Evolutionary conservation across 148 eudicot species (phyloP).

Genomic region (Amaranthus hypochondriacus): DNA sequence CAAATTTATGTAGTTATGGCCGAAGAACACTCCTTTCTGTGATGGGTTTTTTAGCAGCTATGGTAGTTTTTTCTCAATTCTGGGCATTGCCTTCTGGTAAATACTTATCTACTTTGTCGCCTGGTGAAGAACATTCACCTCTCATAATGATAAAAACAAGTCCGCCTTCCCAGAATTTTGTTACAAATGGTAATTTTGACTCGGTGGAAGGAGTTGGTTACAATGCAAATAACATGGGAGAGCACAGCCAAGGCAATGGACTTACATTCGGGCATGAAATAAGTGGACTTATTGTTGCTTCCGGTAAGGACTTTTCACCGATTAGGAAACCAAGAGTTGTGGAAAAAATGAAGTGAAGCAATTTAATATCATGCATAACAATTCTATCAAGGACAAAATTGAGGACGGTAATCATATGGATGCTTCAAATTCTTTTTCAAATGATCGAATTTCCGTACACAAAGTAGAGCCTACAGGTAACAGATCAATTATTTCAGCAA

Average conservation of each 20-base stretch:
- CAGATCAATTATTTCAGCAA: not conserved
- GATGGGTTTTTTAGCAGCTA: conserved; percentile 26
- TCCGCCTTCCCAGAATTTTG: not conserved
- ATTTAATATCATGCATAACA: not conserved
- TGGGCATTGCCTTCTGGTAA: conserved; percentile 26
- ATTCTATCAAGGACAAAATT: not conserved
- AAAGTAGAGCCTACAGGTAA: not conserved
- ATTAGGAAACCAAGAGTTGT: conserved; percentile 10
- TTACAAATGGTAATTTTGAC: conserved; percentile 2
- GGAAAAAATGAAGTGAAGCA: conserved; percentile 7
- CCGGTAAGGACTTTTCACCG: conserved; percentile 13
- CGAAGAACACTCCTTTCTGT: conserved; percentile 29
- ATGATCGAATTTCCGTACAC: not conserved
- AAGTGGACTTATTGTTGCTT: conserved; percentile 12
- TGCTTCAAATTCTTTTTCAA: not conserved
- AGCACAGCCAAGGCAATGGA: not conserved
- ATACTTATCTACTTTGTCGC: conserved; percentile 11
- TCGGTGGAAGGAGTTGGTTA: conserved; percentile 11
- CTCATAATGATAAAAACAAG: not conserved
- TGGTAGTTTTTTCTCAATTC: conserved; percentile 35
- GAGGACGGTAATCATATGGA: not conserved
- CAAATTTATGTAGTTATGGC: conserved; percentile 8
- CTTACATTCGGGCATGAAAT: not conserved
- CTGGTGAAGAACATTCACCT: conserved; percentile 4
- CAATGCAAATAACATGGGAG: conserved; percentile 9